phyloP scores from a whole-genome alignment of 1,284 basidiomycete species.

The Leccinum laetum region DNA sequence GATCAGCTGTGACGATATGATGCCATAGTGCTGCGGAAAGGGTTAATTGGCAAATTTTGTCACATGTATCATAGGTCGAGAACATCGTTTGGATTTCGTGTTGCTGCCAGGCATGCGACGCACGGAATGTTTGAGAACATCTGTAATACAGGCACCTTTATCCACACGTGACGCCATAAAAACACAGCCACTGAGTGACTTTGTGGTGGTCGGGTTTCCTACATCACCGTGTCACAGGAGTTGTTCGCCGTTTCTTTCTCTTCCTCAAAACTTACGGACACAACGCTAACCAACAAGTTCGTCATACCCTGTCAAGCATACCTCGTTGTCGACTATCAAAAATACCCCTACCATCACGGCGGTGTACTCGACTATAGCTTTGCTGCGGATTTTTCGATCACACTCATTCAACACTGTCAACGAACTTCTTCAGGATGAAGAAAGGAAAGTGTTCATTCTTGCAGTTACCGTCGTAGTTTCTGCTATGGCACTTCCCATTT shows the following conservation, averaged over 20 bases:
- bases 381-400: constrained; percentile 27
- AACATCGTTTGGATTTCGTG: not conserved
- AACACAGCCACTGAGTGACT: constrained; percentile 26
- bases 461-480: constrained; percentile 28
- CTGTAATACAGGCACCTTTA: not conserved
- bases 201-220: constrained; percentile 6
- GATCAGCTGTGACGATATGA: not conserved
- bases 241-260: not conserved
- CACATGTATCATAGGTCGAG: not conserved
- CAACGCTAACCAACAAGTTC: not conserved
- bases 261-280: not conserved
- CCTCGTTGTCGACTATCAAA: constrained; percentile 4
- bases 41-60: not conserved
- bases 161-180: constrained; percentile 21
- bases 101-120: not conserved
- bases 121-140: not conserved
- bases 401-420: constrained; percentile 18
- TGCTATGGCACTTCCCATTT: constrained; percentile 28
- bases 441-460: constrained; percentile 26
- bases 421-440: constrained; percentile 25
- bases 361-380: constrained; percentile 10
- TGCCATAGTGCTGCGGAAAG: not conserved
- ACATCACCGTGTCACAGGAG: constrained; percentile 2
- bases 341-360: constrained; percentile 8
- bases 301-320: not conserved